Evolutionary conservation across 352 stramenopile species (phyloP), one percentile per base, ranked within the genome.

Genomic region (Globisporangium middletonii): DNA sequence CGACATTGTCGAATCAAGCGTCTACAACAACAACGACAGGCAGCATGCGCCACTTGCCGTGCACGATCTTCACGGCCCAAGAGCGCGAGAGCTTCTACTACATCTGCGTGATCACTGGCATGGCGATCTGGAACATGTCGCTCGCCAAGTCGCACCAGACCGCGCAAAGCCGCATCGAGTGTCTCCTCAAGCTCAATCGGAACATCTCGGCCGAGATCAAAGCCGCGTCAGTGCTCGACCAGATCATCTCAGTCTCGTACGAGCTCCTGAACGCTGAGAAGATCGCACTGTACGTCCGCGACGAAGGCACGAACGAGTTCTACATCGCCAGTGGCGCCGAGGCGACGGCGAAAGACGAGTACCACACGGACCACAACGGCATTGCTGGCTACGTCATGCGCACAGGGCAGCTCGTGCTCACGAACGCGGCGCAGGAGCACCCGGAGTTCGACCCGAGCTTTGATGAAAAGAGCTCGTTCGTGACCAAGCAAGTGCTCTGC

Each of bases 141-240:
- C 64, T 88, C 8, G 79, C 77, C 35, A 72, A 72, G 12, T 75
- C 86, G 49, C 77, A 72, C 0, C 79, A 88, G 53, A 84, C 75
- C 6, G 77, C 75, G 1, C 79, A 90, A 50, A 75, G 72, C 37
- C 79, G 79, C 27, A 88, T 90, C 57, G 75, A 90, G 62, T 74
- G 79, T 0, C 56, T 90, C 0, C 67, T 90, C 7, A 86, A 86
- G 54, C 58, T 90, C 19, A 73, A 88, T 27, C 79, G 75, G 38
- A 90, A 87, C 35, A 87, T 88, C 59, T 84, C 79, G 13, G 83
- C 72, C 30, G 63, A 75, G 4, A 73, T 88, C 68, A 75, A 90
- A 47, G 72, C 60, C 11, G 70, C 83, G 4, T 86, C 79, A 0
- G 77, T 82, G 8, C 59, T 90, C 2, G 77, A 86, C 30, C 75